Conservation (phyloP, 2,329 filamentous ascomycete genomes). For the Sarocladium kiliense region DNA sequence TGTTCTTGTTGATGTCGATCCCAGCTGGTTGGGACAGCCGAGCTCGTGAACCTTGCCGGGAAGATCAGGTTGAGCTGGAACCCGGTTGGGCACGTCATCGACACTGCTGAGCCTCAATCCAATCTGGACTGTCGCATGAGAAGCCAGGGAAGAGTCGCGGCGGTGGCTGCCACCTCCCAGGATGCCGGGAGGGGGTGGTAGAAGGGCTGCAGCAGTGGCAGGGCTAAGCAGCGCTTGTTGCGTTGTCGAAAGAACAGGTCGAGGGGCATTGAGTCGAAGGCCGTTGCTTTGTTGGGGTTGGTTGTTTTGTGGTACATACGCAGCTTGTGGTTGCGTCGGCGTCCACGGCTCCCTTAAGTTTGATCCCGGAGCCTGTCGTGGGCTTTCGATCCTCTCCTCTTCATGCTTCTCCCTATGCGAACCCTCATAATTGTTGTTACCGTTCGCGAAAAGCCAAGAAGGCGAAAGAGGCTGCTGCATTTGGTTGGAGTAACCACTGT, state of each 20-base stretch:
- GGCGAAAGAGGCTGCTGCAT: constrained; percentile 16
- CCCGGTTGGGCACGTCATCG: constrained; percentile 37
- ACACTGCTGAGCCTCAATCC: constrained; percentile 62
- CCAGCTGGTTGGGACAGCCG: constrained; percentile 23
- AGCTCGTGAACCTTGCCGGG: constrained; percentile 31
- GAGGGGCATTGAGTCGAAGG: constrained; percentile 10
- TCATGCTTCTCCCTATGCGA: constrained; percentile 21
- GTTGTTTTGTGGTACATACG: background rate
- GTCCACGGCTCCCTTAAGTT: constrained; percentile 19
- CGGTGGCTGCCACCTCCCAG: constrained; percentile 37
- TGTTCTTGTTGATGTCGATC: background rate
- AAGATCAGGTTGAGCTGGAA: constrained; percentile 16
- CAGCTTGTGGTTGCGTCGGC: constrained; percentile 32
- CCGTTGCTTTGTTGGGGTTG: background rate
- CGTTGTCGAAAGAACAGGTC: background rate
- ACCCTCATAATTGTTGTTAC: constrained; percentile 13
- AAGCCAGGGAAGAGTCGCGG: constrained; percentile 57
- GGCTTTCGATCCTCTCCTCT: constrained; percentile 23
- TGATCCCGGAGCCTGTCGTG: constrained; percentile 1
- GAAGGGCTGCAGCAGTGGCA: constrained; percentile 39
- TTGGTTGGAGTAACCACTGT: constrained; percentile 13
- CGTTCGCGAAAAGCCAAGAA: constrained; percentile 8
- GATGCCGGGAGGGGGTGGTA: constrained; percentile 19
- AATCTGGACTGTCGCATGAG: constrained; percentile 66
- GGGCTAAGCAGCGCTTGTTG: constrained; percentile 9